A percentile compares a stretch with the other conserved stretches of the same genome.
Evolutionary conservation across 1,139 yeast genomes (phyloP).

Genomic region (Eremothecium sinecaudum): DNA sequence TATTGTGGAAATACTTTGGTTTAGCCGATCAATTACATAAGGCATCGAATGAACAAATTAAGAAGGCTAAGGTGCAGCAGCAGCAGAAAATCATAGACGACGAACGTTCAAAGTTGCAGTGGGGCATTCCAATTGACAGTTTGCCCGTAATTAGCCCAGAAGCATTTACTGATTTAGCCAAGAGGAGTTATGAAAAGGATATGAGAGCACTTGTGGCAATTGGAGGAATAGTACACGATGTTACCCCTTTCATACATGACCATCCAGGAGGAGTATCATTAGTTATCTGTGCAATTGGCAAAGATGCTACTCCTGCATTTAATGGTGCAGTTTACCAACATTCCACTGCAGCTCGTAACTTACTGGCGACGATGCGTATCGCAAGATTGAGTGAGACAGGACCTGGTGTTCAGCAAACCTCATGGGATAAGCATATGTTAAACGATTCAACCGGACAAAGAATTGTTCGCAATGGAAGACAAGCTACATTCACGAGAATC

Average conservation of each 20-base stretch:
- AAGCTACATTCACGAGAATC: slow-evolving; percentile 38
- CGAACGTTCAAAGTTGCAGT: slow-evolving; percentile 52
- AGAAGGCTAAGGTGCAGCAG: slow-evolving; percentile 52
- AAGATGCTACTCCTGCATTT: slow-evolving; percentile 64
- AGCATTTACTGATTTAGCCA: slow-evolving; percentile 40
- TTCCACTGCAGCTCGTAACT: slow-evolving; percentile 62
- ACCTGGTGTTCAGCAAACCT: slow-evolving; percentile 50
- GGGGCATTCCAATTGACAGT: slow-evolving; percentile 71
- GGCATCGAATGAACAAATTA: slow-evolving; percentile 42
- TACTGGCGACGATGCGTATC: slow-evolving; percentile 66
- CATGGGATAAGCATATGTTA: slow-evolving; percentile 58
- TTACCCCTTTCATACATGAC: slow-evolving; percentile 61
- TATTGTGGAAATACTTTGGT: slow-evolving; percentile 35
- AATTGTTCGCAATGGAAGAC: slow-evolving; percentile 52
- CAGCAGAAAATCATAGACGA: slow-evolving; percentile 53
- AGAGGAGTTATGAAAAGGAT: slow-evolving; percentile 25
- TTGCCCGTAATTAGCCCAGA: slow-evolving; percentile 46
- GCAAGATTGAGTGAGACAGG: slow-evolving; percentile 71
- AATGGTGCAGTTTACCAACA: slow-evolving; percentile 70
- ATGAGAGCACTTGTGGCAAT: slow-evolving; percentile 38
- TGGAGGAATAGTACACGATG: slow-evolving; percentile 59
- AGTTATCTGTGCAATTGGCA: slow-evolving; percentile 54
- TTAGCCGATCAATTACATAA: slow-evolving; percentile 33
- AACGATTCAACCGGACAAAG: slow-evolving; percentile 46
- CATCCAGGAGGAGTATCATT: slow-evolving; percentile 66